Evolutionary conservation across 495 filamentous ascomycete genomes (phyloP), one percentile per base, ranked within the genome.

Genomic region (Aspergillus conjunctus): DNA sequence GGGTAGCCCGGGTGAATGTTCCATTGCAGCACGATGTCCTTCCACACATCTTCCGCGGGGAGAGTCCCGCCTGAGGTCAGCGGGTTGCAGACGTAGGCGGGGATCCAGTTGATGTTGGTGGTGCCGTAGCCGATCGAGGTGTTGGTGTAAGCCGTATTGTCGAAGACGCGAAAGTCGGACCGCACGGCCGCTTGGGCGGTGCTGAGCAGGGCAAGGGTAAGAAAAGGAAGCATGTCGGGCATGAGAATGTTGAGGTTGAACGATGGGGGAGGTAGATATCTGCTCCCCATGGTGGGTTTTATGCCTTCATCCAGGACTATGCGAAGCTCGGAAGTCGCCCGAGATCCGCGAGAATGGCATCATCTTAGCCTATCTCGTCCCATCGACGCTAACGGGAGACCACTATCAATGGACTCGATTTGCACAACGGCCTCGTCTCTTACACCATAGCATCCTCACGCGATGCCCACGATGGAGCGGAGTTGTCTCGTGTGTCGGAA

Each of bases 91-190:
- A 46, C 44, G 44, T 46, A 46, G 2, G 44, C 44, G 11, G 44
- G 44, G 44, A 46, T 46, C 44, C 44, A 46, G 44, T 46, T 46
- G 18, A 46, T 46, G 17, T 46, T 46, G 15, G 44, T 46, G 2
- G 44, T 14, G 4, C 44, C 44, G 44, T 46, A 46, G 44, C 44
- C 44, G 44, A 46, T 46, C 11, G 44, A 46, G 44, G 44, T 46
- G 44, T 46, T 46, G 44, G 44, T 46, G 44, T 46, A 46, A 2
- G 44, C 18, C 1, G 44, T 46, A 18, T 46, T 46, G 44, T 46
- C 44, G 44, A 46, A 46, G 4, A 46, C 44, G 9, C 44, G 44
- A 20, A 46, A 46, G 18, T 46, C 44, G 44, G 44, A 46, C 11
- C 44, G 44, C 44, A 46, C 44, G 17, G 44, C 44, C 17, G 44